phyloP scores from a whole-genome alignment of 306 rosid species.

The Cucurbita argyrosperma region DNA sequence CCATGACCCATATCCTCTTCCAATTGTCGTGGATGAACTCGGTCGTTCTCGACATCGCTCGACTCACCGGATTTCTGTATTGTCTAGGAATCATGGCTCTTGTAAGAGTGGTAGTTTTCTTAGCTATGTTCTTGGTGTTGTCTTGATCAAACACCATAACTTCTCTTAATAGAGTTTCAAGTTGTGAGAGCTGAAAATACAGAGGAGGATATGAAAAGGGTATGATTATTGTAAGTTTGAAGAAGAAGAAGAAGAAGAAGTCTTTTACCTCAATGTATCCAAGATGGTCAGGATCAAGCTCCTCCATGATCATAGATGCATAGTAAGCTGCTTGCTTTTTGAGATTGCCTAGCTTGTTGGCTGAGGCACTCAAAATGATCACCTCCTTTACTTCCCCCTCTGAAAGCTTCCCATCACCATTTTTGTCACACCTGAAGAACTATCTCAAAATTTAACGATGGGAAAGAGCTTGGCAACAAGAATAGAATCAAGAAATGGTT shows the following conservation, averaged over 20 bases:
- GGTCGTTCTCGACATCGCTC: not conserved
- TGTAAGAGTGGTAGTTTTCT: conserved; percentile 26
- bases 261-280: conserved; percentile 76
- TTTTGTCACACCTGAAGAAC: conserved; percentile 80
- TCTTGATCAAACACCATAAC: conserved; percentile 45
- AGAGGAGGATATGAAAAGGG: not conserved
- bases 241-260: too few relatives aligned
- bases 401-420: conserved; percentile 84
- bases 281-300: conserved; percentile 79
- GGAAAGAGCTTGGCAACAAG: not conserved
- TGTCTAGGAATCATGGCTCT: conserved; percentile 55
- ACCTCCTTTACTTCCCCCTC: conserved; percentile 86
- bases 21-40: conserved; percentile 45
- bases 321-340: conserved; percentile 52
- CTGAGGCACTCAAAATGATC: conserved; percentile 78
- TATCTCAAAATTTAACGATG: conserved; percentile 6
- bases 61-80: conserved; percentile 48
- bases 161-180: conserved; percentile 55
- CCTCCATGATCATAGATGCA: conserved; percentile 85
- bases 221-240: not conserved
- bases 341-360: conserved; percentile 67
- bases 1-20: conserved; percentile 58
- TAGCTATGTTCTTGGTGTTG: not conserved
- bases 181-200: conserved; percentile 58
- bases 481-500: not conserved